Conservation (phyloP, 768 basidiomycete species). For the Boletus sensibilis region DNA sequence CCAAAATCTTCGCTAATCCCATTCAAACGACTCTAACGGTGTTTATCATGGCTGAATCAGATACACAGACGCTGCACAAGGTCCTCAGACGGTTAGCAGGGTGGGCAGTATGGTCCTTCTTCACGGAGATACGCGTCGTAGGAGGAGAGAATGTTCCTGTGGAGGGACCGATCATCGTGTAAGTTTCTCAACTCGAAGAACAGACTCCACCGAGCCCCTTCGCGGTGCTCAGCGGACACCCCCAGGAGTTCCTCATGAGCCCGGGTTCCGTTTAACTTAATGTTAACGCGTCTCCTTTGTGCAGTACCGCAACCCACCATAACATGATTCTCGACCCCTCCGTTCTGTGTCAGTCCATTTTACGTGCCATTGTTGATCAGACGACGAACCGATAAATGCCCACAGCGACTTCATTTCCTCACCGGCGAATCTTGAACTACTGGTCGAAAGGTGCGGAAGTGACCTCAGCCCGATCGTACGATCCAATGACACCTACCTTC, state of each 20-base stretch:
- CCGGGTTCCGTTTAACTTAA: slow-evolving; percentile 1
- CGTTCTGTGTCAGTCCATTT: slow-evolving; percentile 61
- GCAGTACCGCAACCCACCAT: slow-evolving; percentile 81
- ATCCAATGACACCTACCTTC: slow-evolving; percentile 12
- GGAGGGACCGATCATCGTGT: slow-evolving; percentile 93
- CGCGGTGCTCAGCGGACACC: slow-evolving; percentile 3
- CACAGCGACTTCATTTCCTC: slow-evolving; percentile 78
- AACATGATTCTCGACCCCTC: slow-evolving; percentile 95
- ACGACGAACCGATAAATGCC: slow-evolving; percentile 19
- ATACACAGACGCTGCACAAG: slow-evolving; percentile 55
- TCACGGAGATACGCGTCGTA: slow-evolving; percentile 82
- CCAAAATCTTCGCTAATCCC: slow-evolving; percentile 2
- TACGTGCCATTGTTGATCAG: slow-evolving; percentile 13
- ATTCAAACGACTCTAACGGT: neutral
- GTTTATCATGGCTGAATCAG: slow-evolving; percentile 30
- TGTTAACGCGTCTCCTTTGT: slow-evolving; percentile 15
- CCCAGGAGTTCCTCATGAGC: neutral
- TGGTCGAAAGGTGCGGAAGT: slow-evolving; percentile 81
- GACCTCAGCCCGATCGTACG: slow-evolving; percentile 10
- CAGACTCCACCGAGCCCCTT: neutral
- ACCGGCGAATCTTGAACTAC: slow-evolving; percentile 78
- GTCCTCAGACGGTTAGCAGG: slow-evolving; percentile 68
- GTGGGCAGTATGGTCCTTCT: slow-evolving; percentile 82
- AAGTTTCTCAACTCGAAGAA: slow-evolving; percentile 34
- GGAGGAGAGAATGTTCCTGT: slow-evolving; percentile 86